Base-by-base conservation (phyloP, 768 basidiomycete genomes). In the Scleroderma bovista region DNA sequence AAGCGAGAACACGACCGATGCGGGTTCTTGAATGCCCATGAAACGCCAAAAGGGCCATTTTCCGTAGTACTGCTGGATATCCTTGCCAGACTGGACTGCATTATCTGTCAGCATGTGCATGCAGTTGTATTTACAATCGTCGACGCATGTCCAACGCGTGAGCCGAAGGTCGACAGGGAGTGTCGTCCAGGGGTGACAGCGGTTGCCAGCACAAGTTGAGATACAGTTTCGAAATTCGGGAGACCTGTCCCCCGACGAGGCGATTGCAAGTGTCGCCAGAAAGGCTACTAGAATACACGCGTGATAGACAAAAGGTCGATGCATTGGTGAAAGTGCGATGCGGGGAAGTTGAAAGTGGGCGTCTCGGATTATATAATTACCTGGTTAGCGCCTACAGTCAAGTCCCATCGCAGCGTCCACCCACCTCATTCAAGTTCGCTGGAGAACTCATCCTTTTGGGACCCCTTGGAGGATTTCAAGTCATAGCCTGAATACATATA, bases 41-140 rank as follows among this genome's bases (percentile, higher is more conserved):
- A 88, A 71, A 26, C 94, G 78, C 80, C 84, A 87, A 65, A 99
- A 98, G 0, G 94, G 91, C 95, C 95, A 98, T 72, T 98, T 98
- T 15, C 95, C 96, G 59, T 92, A 80, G 66, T 88, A 94, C 57
- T 96, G 93, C 39, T 88, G 79, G 1, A 88, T 68, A 2, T 50
- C 56, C 36, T 60, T 57, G 0, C 79, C 78, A 6, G 51, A 57
- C 29, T 56, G 46, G n/a, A 78, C 55, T 31, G 81, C 79, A 8
- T 68, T 60, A 53, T 81, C 77, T 5, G 89, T 92, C 33, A 90
- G 74, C 43, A 73, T 68, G 61, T 93, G 91, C 81, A 87, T 91
- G 70, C 96, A 99, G 3, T 62, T 65, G 63, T 99, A 99, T 64
- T 83, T 82, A 75, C 95, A 99, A 63, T 96, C 77, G 54, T 89